Base-by-base conservation (phyloP, 2,329 filamentous ascomycete genomes). In the Pseudocercospora fuligena region DNA sequence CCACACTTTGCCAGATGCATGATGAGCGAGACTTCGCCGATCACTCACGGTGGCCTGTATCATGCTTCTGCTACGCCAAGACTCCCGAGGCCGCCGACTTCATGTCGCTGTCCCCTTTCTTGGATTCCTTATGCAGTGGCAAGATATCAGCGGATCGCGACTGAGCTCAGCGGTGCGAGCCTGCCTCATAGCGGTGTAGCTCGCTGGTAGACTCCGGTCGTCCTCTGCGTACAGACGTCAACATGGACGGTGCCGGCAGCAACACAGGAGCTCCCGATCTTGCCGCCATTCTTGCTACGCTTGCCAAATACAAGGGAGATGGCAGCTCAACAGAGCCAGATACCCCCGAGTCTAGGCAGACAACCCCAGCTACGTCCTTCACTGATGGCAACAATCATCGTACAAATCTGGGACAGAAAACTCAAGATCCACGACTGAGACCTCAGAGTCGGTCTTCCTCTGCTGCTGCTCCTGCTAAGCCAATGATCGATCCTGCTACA, bases 401-500 rank as follows among this genome's bases (percentile, higher is more conserved):
- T 2, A 2, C 31, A 14, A 19, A 3, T 4, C 12, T 12, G 27
- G 56, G 16, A 14, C 56, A 68, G 29, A 65, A 62, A 29, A 2
- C 64, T 11, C 49, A 66, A 11, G 72, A 75, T 61, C 72, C 70
- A 12, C 70, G 72, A 25, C 61, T 73, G 5, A 69, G 65, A 40
- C 72, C 72, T 6, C 74, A 75, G 56, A 71, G 62, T 33, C 69
- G 68, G 23, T 66, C 73, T 25, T 64, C 61, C 47, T 62, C 65
- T 49, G 57, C 2, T 19, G 6, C 40, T 19, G 40, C 73, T 3
- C 63, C 72, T 21, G 66, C 68, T 23, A 72, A 64, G 60, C 70
- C 70, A n/a, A 73, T 71, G 65, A 80, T 84, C 21, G 81, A 84
- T 67, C 80, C 82, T 36, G 79, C 82, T 0, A 81, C 79, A 0